Evolutionary conservation across 139 green algal species (phyloP).

Genomic region (Nannochloris sp.): DNA sequence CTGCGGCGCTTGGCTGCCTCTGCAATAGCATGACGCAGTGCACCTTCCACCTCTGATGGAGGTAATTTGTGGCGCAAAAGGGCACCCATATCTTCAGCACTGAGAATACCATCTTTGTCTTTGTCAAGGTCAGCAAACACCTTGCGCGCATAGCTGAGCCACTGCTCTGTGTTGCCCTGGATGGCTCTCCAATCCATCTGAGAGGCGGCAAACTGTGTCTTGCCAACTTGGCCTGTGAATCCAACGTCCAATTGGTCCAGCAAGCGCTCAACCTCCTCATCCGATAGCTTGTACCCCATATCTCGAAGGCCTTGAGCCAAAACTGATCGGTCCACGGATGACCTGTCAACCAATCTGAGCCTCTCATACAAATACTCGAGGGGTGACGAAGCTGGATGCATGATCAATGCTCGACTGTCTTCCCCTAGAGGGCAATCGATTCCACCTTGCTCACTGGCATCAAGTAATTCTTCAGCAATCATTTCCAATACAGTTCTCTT

Average conservation of each 20-base stretch:
- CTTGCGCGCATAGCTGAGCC: constrained; percentile 41
- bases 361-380: constrained; percentile 27
- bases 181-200: constrained; percentile 41
- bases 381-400: background rate
- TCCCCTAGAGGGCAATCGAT: background rate
- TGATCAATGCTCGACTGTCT: constrained; percentile 8
- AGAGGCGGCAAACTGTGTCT: constrained; percentile 27
- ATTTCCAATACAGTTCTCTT: constrained; percentile 81
- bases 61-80: constrained; percentile 58
- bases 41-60: constrained; percentile 54
- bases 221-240: constrained; percentile 22
- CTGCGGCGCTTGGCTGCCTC: constrained; percentile 33
- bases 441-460: background rate
- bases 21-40: constrained; percentile 64
- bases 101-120: constrained; percentile 14
- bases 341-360: constrained; percentile 7
- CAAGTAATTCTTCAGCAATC: constrained; percentile 76
- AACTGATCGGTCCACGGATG: constrained; percentile 21
- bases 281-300: constrained; percentile 49
- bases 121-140: constrained; percentile 56
- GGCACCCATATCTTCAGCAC: constrained; percentile 36
- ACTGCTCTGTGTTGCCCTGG: constrained; percentile 45
- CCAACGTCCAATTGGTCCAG: constrained; percentile 45
- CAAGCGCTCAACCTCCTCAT: constrained; percentile 25
- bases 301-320: constrained; percentile 37